phyloP scores from a whole-genome alignment of 768 basidiomycete genomes.

The Naganishia antarctica region DNA sequence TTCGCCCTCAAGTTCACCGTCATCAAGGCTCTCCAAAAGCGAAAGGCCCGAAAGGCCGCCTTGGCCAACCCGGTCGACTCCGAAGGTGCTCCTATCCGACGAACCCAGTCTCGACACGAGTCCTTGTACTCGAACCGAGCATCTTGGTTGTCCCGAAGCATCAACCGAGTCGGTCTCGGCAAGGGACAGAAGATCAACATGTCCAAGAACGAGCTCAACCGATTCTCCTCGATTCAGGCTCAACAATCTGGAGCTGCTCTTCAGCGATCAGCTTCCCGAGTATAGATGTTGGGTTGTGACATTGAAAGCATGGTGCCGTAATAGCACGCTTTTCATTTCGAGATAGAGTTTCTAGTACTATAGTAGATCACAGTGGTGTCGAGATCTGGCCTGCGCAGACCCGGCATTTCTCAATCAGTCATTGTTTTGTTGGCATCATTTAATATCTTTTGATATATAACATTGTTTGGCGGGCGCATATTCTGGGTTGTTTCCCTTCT shows the following conservation, averaged over 20 bases:
- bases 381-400: slow-evolving; percentile 14
- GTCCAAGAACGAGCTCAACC: slow-evolving; percentile 51
- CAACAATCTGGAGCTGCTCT: slow-evolving; percentile 49
- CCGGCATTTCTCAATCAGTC: not conserved
- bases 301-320: not conserved
- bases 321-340: slow-evolving; percentile 19
- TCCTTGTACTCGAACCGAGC: slow-evolving; percentile 93
- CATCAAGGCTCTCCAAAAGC: slow-evolving; percentile 75
- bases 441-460: slow-evolving; percentile 7
- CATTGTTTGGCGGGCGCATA: slow-evolving; percentile 14
- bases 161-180: slow-evolving; percentile 81
- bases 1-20: slow-evolving; percentile 91
- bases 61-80: slow-evolving; percentile 53
- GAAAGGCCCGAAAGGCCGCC: slow-evolving; percentile 48
- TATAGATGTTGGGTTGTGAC: slow-evolving; percentile 23
- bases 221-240: slow-evolving; percentile 45
- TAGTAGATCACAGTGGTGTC: slow-evolving; percentile 14
- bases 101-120: slow-evolving; percentile 88
- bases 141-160: slow-evolving; percentile 82
- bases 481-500: not conserved
- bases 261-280: slow-evolving; percentile 41
- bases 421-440: slow-evolving; percentile 17
- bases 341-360: slow-evolving; percentile 18
- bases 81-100: slow-evolving; percentile 67
- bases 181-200: slow-evolving; percentile 53